A percentile compares a stretch with the other conserved stretches of the same genome.
Conservation (phyloP, 768 basidiomycete genomes). For the Boletus tomentosulus region DNA sequence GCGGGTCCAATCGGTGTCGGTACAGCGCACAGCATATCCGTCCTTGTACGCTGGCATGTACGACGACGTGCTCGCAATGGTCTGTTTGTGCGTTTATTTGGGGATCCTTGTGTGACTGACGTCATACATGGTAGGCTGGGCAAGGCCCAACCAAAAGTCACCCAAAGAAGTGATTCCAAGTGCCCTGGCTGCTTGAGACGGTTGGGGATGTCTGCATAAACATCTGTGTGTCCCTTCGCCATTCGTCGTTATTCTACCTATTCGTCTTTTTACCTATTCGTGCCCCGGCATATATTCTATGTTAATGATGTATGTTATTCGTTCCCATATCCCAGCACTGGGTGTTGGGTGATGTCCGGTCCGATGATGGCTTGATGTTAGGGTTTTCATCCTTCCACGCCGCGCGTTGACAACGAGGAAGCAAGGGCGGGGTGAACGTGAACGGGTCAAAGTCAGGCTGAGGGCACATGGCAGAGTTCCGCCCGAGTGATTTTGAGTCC, state of each 20-base stretch:
- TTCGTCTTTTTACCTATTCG: not conserved
- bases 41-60: conserved; percentile 33
- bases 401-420: conserved; percentile 25
- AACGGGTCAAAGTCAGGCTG: conserved; percentile 11
- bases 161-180: conserved; percentile 12
- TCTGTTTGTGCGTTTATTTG: conserved; percentile 17
- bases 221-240: not conserved
- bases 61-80: conserved; percentile 40
- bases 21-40: conserved; percentile 38
- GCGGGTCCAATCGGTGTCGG: conserved; percentile 36
- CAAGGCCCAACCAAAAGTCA: conserved; percentile 17
- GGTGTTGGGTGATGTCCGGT: conserved; percentile 7
- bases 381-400: conserved; percentile 1
- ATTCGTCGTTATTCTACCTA: not conserved
- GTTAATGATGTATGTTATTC: conserved; percentile 20
- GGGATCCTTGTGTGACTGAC: conserved; percentile 12
- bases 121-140: conserved; percentile 16
- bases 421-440: not conserved
- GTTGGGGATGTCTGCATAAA: not conserved
- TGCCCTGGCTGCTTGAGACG: conserved; percentile 22
- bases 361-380: not conserved
- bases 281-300: conserved; percentile 9
- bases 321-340: conserved; percentile 1
- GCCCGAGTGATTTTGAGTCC: not conserved
- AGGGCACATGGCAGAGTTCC: conserved; percentile 6